These are phyloP conservation scores for Fragaria vesca DNA, from an alignment of 306 rosid genomes.

Conservation along the genomic window DNA sequence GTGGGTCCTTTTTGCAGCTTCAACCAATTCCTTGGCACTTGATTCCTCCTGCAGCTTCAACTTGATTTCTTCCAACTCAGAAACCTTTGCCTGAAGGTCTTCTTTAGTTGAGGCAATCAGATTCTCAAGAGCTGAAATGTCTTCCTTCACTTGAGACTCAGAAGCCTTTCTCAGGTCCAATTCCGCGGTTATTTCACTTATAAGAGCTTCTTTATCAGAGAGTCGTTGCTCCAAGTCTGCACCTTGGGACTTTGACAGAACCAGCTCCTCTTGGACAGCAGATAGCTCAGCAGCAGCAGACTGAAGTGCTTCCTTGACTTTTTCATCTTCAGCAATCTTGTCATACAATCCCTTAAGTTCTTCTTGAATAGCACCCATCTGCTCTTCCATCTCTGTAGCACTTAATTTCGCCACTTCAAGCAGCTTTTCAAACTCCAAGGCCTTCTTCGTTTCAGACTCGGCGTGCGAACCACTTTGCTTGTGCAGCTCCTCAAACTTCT, in stretches of 20 bases:
- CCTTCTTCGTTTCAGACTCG: constrained; percentile 69
- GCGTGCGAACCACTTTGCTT: constrained; percentile 77
- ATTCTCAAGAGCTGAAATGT: constrained; percentile 63
- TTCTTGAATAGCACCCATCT: constrained; percentile 61
- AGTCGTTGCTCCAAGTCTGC: constrained; percentile 49
- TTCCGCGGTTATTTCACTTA: constrained; percentile 55
- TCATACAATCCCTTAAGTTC: constrained; percentile 70
- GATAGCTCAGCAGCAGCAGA: constrained; percentile 66
- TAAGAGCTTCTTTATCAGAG: constrained; percentile 52
- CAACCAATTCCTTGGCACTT: constrained; percentile 51
- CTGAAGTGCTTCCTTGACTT: constrained; percentile 70
- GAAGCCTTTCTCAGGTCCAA: constrained; percentile 53
- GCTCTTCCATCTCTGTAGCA: constrained; percentile 61
- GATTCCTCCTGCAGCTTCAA: constrained; percentile 63
- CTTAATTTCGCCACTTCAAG: constrained; percentile 62
- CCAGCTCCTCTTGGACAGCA: constrained; percentile 62
- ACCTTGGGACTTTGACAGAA: constrained; percentile 59
- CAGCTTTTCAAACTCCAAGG: constrained; percentile 63
- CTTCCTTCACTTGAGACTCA: constrained; percentile 69
- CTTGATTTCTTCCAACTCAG: constrained; percentile 61
- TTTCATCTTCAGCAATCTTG: constrained; percentile 65
- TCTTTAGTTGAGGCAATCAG: constrained; percentile 57
- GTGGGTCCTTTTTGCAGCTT: constrained; percentile 44
- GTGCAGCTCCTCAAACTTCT: constrained; percentile 82
- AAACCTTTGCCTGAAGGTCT: constrained; percentile 53